phyloP scores from a whole-genome alignment of 192 early-diverging fungal genomes.

The Glomus cerebriforme region DNA sequence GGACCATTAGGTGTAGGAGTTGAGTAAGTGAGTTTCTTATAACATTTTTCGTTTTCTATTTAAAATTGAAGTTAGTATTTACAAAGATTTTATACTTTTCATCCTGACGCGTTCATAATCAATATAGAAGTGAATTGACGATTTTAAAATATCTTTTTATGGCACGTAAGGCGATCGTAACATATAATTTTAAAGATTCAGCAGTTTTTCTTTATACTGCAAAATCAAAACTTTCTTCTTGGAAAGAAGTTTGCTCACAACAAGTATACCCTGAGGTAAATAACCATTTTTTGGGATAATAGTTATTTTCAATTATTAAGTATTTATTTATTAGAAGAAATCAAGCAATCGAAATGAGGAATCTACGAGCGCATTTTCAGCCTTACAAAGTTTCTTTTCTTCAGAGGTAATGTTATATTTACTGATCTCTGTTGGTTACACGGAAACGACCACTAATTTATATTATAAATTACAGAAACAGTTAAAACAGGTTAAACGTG shows the following conservation, averaged over 20 bases:
- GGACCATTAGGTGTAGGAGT: conserved; percentile 38
- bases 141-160: conserved; percentile 36
- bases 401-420: not conserved
- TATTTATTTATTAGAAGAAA: conserved; percentile 14
- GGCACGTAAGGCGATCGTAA: conserved; percentile 36
- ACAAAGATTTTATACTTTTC: no score
- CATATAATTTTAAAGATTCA: conserved; percentile 47
- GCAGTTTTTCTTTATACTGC: conserved; percentile 39
- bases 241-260: conserved; percentile 37
- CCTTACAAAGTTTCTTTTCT: conserved; percentile 15
- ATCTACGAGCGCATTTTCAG: not conserved
- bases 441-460: not conserved
- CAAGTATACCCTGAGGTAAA: conserved; percentile 47
- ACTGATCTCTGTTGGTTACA: conserved; percentile 9
- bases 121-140: conserved; percentile 37
- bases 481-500: conserved; percentile 34
- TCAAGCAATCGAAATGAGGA: conserved; percentile 32
- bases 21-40: conserved; percentile 27
- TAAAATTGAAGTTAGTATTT: no score
- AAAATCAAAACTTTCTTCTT: conserved; percentile 40
- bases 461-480: not conserved
- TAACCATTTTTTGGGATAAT: not conserved
- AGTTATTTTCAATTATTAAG: not conserved
- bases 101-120: not conserved
- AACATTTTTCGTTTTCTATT: no score